Evolutionary conservation across 2,329 filamentous ascomycete genomes (phyloP).

Genomic region (Exophiala viscosa): DNA sequence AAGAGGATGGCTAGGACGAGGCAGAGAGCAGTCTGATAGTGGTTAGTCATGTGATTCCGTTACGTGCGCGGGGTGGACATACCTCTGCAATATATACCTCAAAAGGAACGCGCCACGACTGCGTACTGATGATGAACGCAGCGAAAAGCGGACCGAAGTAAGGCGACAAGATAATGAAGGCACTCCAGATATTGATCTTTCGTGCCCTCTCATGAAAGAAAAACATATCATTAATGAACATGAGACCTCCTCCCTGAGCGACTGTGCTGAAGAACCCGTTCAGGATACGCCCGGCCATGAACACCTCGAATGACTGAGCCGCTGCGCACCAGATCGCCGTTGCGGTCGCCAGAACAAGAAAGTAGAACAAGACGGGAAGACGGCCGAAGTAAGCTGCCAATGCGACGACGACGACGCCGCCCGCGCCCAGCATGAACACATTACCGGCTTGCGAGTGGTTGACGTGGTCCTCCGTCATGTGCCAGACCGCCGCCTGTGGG

Average conservation of each 20-base stretch:
- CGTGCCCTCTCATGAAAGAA: constrained; percentile 40
- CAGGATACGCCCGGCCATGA: constrained; percentile 42
- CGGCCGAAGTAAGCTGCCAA: constrained; percentile 44
- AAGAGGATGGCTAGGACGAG: constrained; percentile 34
- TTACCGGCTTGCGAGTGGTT: constrained; percentile 42
- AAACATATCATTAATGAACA: constrained; percentile 44
- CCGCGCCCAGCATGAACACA: constrained; percentile 44
- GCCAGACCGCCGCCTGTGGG: constrained; percentile 38
- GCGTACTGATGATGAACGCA: constrained; percentile 38
- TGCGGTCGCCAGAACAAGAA: constrained; percentile 34
- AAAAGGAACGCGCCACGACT: constrained; percentile 37
- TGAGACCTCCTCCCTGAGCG: constrained; percentile 41
- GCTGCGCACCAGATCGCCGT: constrained; percentile 41
- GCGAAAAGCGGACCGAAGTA: constrained; percentile 30
- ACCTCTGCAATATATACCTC: constrained; percentile 35
- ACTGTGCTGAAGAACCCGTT: constrained; percentile 46
- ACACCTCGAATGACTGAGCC: constrained; percentile 37
- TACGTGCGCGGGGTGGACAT: background rate
- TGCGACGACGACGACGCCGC: constrained; percentile 39
- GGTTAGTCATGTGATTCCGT: background rate
- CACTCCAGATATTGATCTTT: constrained; percentile 40
- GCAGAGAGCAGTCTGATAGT: constrained; percentile 29
- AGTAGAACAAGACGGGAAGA: constrained; percentile 42
- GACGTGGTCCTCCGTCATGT: constrained; percentile 37
- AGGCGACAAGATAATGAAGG: constrained; percentile 35